Percentiles rank a stretch among this genome's conserved stretches.
phyloP scores from a whole-genome alignment of 2,329 filamentous ascomycete species.

The Fusarium sp. region DNA sequence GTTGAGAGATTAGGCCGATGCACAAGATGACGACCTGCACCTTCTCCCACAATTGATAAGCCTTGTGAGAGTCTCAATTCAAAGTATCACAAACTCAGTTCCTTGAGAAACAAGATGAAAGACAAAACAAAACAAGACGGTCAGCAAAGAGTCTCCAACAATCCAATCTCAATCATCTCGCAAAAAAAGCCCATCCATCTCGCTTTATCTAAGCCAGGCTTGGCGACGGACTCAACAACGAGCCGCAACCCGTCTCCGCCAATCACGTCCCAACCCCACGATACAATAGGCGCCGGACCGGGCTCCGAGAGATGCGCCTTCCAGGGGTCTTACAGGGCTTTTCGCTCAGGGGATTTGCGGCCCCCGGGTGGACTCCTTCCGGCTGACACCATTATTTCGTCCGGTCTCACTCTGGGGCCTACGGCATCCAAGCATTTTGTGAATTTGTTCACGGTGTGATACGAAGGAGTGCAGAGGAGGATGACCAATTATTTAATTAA shows the following conservation, averaged over 20 bases:
- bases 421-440: not conserved
- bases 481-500: not conserved
- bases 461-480: not conserved
- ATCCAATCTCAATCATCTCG: conserved; percentile 4
- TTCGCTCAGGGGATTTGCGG: conserved; percentile 11
- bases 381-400: conserved; percentile 12
- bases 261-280: conserved; percentile 4
- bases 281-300: conserved; percentile 9
- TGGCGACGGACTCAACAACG: conserved; percentile 29
- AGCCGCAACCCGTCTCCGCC: conserved; percentile 19
- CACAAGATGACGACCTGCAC: not conserved
- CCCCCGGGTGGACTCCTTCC: not conserved
- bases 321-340: conserved; percentile 22
- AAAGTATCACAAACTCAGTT: not conserved
- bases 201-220: conserved; percentile 16
- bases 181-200: conserved; percentile 17
- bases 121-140: not conserved
- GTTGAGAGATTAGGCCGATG: conserved; percentile 16
- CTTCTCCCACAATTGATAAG: not conserved
- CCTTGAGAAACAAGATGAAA: not conserved
- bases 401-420: conserved; percentile 5
- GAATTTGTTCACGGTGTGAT: conserved; percentile 10
- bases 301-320: conserved; percentile 20
- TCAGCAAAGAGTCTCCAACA: conserved; percentile 1
- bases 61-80: not conserved